Conservation (phyloP, 2,329 filamentous ascomycete genomes). For the Kalmusia sp. region DNA sequence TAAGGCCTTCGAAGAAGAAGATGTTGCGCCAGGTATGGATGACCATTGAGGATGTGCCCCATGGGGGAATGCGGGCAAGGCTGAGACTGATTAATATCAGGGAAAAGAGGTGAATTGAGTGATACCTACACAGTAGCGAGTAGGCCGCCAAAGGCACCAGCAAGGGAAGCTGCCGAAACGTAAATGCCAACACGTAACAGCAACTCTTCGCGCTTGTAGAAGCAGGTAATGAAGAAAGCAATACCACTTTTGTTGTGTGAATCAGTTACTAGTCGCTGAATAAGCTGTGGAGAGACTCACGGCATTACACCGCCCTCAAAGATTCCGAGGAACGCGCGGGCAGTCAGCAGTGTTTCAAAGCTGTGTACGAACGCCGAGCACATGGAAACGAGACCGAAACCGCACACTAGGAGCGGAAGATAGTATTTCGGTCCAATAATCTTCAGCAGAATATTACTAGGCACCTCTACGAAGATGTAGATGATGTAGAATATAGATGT, state of each 20-base stretch:
- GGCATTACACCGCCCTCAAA: conserved; percentile 67
- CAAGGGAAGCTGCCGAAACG: conserved; percentile 61
- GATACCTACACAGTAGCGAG: conserved; percentile 58
- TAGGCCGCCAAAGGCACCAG: conserved; percentile 65
- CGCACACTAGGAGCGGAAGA: conserved; percentile 61
- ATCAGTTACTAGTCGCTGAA: neutral
- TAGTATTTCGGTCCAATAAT: conserved; percentile 60
- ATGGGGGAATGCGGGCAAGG: conserved; percentile 55
- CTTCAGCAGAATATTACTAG: conserved; percentile 64
- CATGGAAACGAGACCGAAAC: conserved; percentile 63
- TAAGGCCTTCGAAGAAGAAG: conserved; percentile 68
- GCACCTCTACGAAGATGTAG: conserved; percentile 64
- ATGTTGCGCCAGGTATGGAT: conserved; percentile 59
- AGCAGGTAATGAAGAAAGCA: conserved; percentile 63
- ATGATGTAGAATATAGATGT: conserved; percentile 66
- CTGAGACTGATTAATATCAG: conserved; percentile 20
- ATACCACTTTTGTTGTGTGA: conserved; percentile 48
- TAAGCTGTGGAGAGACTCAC: conserved; percentile 22
- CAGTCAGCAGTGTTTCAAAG: conserved; percentile 56
- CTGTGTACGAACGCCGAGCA: conserved; percentile 61
- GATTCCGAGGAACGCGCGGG: conserved; percentile 59
- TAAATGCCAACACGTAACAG: conserved; percentile 64
- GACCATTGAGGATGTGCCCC: conserved; percentile 53
- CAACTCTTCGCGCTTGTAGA: conserved; percentile 64
- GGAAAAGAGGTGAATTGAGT: neutral